phyloP scores from a whole-genome alignment of 2,329 filamentous ascomycete genomes.

The Scopulariopsis brevicaulis region DNA sequence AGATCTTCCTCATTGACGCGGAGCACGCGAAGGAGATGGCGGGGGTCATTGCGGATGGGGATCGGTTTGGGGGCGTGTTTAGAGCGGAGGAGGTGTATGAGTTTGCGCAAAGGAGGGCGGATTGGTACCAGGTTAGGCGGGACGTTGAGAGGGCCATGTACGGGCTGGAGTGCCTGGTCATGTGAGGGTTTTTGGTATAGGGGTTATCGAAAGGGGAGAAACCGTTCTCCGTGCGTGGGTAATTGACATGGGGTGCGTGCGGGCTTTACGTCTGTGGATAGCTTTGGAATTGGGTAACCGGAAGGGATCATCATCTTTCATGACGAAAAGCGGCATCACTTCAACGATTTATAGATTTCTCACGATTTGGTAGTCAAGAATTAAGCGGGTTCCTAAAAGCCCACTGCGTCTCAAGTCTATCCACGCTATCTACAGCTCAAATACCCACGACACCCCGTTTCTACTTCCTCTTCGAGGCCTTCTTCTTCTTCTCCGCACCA shows the following conservation, averaged over 20 bases:
- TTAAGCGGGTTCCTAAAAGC: not conserved
- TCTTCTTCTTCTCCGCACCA: constrained; percentile 36
- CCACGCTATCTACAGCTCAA: not conserved
- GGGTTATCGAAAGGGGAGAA: not conserved
- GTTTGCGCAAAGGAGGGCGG: constrained; percentile 84
- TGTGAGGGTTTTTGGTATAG: constrained; percentile 44
- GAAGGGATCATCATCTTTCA: not conserved
- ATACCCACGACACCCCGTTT: not conserved
- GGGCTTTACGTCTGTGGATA: too few relatives aligned
- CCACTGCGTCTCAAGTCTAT: not conserved
- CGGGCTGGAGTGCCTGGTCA: constrained; percentile 76
- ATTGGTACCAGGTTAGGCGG: constrained; percentile 85
- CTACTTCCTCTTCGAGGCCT: constrained; percentile 30
- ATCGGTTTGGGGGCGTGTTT: constrained; percentile 86
- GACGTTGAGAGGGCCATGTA: constrained; percentile 97
- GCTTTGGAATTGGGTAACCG: not conserved
- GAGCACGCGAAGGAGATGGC: constrained; percentile 86
- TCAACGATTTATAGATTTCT: not conserved
- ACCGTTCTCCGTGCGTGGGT: not conserved
- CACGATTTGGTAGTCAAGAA: not conserved
- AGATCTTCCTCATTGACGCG: constrained; percentile 88
- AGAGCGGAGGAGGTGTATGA: constrained; percentile 95
- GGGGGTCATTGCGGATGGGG: constrained; percentile 82
- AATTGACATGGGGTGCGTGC: too few relatives aligned
- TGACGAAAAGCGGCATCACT: not conserved